A percentile compares a stretch with the other conserved stretches of the same genome.
phyloP scores from a whole-genome alignment of 257 asterid species.

The Gentiana straminea region DNA sequence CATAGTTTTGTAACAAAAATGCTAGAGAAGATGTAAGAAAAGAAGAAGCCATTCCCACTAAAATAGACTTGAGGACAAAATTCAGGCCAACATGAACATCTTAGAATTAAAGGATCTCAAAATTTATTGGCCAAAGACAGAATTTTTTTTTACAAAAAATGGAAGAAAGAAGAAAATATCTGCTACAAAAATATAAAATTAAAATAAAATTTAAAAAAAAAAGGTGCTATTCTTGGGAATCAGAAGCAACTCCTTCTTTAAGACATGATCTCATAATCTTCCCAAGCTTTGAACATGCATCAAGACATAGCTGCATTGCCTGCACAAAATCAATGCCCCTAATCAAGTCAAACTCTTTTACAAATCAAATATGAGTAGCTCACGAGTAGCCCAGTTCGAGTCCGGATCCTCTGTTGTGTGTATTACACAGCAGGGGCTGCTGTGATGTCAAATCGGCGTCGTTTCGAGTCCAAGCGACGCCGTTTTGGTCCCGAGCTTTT shows the following conservation, averaged over 20 bases:
- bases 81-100: slow-evolving; percentile 8
- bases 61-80: background rate
- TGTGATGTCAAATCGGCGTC: no score
- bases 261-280: slow-evolving; percentile 70
- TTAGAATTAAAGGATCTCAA: background rate
- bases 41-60: background rate
- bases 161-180: background rate
- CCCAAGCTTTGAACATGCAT: slow-evolving; percentile 85
- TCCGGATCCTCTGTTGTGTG: no score
- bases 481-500: no score
- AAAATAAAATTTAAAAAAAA: background rate
- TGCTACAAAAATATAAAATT: background rate
- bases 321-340: slow-evolving; percentile 18
- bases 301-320: slow-evolving; percentile 87
- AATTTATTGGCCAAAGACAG: slow-evolving; percentile 3
- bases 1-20: no score
- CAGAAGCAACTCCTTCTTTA: slow-evolving; percentile 50
- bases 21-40: no score
- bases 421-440: no score
- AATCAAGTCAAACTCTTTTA: no score
- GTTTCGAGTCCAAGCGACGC: no score
- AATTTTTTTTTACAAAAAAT: no score
- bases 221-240: slow-evolving; percentile 23
- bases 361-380: no score
- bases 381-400: no score